Conservation (phyloP, 2,329 filamentous ascomycete genomes). For the Podosphaera leucotricha region DNA sequence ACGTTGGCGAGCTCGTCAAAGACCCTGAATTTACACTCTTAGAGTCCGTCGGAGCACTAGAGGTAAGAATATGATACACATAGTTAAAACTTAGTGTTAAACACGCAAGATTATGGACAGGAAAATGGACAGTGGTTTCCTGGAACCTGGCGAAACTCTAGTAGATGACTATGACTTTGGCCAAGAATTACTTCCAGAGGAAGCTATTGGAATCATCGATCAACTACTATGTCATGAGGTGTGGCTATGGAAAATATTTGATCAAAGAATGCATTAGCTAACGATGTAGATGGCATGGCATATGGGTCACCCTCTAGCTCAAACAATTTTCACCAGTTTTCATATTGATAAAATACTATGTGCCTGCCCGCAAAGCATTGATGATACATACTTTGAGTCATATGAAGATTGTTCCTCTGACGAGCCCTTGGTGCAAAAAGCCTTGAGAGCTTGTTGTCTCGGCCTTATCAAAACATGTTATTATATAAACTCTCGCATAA, state of each 20-base stretch:
- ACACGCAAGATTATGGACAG: slow-evolving; percentile 72
- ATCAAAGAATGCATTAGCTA: slow-evolving; percentile 1
- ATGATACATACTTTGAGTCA: slow-evolving; percentile 15
- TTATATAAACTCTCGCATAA: slow-evolving; percentile 53
- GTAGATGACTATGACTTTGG: slow-evolving; percentile 63
- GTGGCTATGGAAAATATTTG: background rate
- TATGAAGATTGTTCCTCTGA: slow-evolving; percentile 10
- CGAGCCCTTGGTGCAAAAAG: slow-evolving; percentile 29
- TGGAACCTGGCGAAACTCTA: slow-evolving; percentile 54
- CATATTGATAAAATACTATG: slow-evolving; percentile 70
- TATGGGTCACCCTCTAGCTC: slow-evolving; percentile 80
- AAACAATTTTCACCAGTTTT: slow-evolving; percentile 79
- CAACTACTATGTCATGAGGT: slow-evolving; percentile 78
- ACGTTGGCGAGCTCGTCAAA: slow-evolving; percentile 67
- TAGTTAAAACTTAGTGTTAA: background rate
- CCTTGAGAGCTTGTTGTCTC: slow-evolving; percentile 69
- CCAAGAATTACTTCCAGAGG: slow-evolving; percentile 42
- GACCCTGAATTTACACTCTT: slow-evolving; percentile 89
- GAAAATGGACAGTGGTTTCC: slow-evolving; percentile 92
- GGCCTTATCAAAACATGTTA: slow-evolving; percentile 64
- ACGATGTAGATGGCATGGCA: slow-evolving; percentile 70
- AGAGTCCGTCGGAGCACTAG: slow-evolving; percentile 71
- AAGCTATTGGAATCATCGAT: slow-evolving; percentile 85
- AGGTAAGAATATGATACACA: slow-evolving; percentile 37
- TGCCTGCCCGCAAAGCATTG: slow-evolving; percentile 37